phyloP scores from a whole-genome alignment of 2,329 filamentous ascomycete genomes.

The Pyrenochaeta sp. region DNA sequence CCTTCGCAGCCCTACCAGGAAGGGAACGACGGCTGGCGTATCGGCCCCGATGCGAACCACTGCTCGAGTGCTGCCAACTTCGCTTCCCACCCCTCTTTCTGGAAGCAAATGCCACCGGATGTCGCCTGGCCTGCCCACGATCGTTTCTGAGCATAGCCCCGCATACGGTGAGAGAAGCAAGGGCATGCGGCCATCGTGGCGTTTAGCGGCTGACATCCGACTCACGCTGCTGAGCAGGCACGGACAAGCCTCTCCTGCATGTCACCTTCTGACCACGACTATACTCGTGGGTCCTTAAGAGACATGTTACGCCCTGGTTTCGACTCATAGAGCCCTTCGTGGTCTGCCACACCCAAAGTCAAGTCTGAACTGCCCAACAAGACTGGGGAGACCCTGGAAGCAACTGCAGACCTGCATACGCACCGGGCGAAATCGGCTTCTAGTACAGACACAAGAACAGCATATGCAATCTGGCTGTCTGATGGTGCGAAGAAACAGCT shows the following conservation, averaged over 20 bases:
- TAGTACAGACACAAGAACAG: not conserved
- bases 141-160: conserved; percentile 21
- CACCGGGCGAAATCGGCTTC: not conserved
- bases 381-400: not conserved
- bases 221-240: conserved; percentile 14
- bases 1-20: conserved; percentile 12
- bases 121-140: conserved; percentile 10
- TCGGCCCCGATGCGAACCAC: conserved; percentile 24
- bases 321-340: not conserved
- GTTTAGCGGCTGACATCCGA: conserved; percentile 20
- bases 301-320: not conserved
- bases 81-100: conserved; percentile 12
- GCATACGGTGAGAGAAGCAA: conserved; percentile 16
- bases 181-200: conserved; percentile 17
- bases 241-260: conserved; percentile 10
- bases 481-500: not conserved
- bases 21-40: conserved; percentile 11
- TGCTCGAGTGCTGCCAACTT: conserved; percentile 14
- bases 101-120: conserved; percentile 17
- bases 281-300: not conserved
- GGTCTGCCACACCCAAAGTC: not conserved
- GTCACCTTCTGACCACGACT: conserved; percentile 12
- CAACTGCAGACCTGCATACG: not conserved
- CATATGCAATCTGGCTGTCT: not conserved
- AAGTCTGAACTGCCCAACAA: not conserved